Evolutionary conservation across 306 rosid genomes (phyloP).

Genomic region (Cucurbita moschata): DNA sequence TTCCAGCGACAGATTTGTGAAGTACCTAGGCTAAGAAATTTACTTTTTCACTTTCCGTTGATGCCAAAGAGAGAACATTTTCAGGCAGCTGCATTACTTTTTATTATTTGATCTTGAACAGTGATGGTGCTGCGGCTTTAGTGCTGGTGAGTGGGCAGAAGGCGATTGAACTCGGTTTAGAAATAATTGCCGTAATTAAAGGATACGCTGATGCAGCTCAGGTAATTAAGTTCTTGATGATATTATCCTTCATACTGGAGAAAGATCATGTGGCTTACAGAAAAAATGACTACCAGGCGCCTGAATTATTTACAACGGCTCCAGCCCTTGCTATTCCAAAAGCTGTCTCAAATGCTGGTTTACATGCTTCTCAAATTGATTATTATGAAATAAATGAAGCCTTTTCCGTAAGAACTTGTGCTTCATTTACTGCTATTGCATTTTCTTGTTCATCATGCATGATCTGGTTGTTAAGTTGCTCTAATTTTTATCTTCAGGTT

Average conservation of each 20-base stretch:
- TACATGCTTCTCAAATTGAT: constrained; percentile 71
- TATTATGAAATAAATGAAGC: constrained; percentile 93
- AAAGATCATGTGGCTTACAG: constrained; percentile 7
- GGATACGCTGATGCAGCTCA: constrained; percentile 93
- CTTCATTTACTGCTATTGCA: not conserved
- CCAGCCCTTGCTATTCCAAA: constrained; percentile 79
- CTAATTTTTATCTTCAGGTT: constrained; percentile 34
- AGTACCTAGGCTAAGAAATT: not conserved
- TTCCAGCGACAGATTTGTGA: not conserved
- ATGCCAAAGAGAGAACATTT: not conserved
- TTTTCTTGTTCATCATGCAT: constrained; percentile 2
- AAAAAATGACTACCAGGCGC: constrained; percentile 46
- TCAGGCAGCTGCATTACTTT: not conserved
- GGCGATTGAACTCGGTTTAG: constrained; percentile 67
- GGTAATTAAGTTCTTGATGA: constrained; percentile 23
- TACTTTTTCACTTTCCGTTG: not conserved
- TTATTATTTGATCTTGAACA: constrained; percentile 22
- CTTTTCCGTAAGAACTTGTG: constrained; percentile 50
- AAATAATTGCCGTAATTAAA: constrained; percentile 70
- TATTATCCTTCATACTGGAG: constrained; percentile 12
- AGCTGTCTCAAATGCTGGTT: constrained; percentile 79
- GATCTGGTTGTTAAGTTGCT: not conserved
- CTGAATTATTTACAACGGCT: constrained; percentile 75
- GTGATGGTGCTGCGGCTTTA: constrained; percentile 93
- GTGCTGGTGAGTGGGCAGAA: constrained; percentile 83